Base-by-base conservation (phyloP, 768 basidiomycete species). In the Vishniacozyma victoriae region DNA sequence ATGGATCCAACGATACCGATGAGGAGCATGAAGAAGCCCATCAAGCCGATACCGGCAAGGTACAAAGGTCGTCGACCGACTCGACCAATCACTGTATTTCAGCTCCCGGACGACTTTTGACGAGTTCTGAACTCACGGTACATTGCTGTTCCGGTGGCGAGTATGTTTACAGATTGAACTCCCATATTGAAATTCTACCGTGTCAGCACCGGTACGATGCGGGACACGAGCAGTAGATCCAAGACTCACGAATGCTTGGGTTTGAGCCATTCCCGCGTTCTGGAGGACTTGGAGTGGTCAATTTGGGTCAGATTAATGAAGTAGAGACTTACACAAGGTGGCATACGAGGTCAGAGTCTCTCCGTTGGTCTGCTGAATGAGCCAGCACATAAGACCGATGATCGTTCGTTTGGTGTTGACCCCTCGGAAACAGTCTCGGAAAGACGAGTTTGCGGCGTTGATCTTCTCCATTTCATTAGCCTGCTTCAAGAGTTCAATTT, bases 401-500 rank as follows among this genome's bases (percentile, higher is more conserved):
- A 33, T 33, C 25, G 72, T 67, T 39, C 65, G 56, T 57, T 61
- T 50, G 47, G 44, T 61, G 54, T 33, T 46, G 40, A 39, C 62
- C 57, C 44, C 44, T 54, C 29, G 29, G 53, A 67, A 64, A 20
- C 54, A 48, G n/a, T 67, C 54, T 13, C 33, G 27, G 36, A 45
- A 67, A 6, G 37, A 45, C 19, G 55, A 52, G 13, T 60, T 56
- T 6, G 40, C 35, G 15, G 49, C 35, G 19, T 54, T 42, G 3
- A 52, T 25, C 35, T 57, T 55, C 35, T 63, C 65, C 35, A 63
- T 46, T 20, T 48, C 59, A 46, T 63, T 60, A 35, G 62, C 59
- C 52, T 67, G 65, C 13, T 48, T 43, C 59, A 68, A 61, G 43
- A 54, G 53, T 29, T 60, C 59, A 12, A 62, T 49, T 23, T 51